Evolutionary conservation across 441 rosid species (phyloP).

Genomic region (Corymbia citriodora): DNA sequence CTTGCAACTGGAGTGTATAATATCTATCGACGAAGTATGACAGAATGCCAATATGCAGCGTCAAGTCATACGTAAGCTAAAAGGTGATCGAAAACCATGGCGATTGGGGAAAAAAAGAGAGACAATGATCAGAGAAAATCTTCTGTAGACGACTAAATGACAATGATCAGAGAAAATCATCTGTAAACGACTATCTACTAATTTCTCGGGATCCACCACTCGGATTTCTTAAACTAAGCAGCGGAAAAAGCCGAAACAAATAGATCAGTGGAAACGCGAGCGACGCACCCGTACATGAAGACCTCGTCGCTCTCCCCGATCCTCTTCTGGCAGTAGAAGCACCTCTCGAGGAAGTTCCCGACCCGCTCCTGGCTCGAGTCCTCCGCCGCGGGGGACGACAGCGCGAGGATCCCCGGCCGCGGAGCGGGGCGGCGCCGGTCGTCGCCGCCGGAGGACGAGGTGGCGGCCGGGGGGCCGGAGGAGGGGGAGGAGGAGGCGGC

Average conservation of each 20-base stretch:
- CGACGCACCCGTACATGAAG: slow-evolving; percentile 30
- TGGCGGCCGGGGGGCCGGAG: background rate
- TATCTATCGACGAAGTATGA: background rate
- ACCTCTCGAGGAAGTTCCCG: slow-evolving; percentile 23
- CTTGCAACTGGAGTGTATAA: background rate
- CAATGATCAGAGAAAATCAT: background rate
- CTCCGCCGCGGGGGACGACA: slow-evolving; percentile 6
- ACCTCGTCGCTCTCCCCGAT: slow-evolving; percentile 7
- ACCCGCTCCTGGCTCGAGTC: background rate
- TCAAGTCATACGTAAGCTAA: background rate
- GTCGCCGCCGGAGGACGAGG: background rate
- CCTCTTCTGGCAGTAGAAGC: slow-evolving; percentile 24
- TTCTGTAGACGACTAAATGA: background rate
- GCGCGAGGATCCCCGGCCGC: slow-evolving; percentile 7
- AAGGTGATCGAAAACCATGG: background rate
- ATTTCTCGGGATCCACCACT: background rate
- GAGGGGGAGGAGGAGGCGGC: background rate
- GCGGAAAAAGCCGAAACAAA: background rate
- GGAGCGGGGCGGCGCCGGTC: background rate
- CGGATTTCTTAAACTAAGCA: background rate
- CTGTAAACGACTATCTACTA: background rate
- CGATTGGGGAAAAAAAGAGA: background rate
- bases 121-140: no score
- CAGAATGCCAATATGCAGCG: background rate
- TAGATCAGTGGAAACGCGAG: background rate